These are phyloP conservation scores for Arabis hirsuta DNA, from an alignment of 345 rosid species.

Conservation along the genomic window DNA sequence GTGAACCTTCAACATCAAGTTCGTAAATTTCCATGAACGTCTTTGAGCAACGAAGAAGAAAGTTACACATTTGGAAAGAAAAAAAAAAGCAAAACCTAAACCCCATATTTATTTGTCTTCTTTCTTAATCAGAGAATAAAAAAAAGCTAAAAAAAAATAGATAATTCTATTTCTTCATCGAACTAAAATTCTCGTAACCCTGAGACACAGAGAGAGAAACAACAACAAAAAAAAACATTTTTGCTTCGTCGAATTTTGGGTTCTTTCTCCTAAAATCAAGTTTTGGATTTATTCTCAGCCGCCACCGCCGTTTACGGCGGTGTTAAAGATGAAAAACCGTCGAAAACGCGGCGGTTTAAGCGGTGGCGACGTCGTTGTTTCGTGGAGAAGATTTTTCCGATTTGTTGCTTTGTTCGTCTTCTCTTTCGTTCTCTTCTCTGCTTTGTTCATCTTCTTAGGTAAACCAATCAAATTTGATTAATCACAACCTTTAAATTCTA, in stretches of 20 bases:
- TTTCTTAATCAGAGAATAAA: conserved; percentile 9
- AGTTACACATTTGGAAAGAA: neutral
- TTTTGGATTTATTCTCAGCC: neutral
- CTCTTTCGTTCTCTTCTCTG: conserved; percentile 57
- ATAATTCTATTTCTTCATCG: conserved; percentile 12
- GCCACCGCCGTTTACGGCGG: conserved; percentile 14
- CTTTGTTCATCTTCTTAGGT: conserved; percentile 62
- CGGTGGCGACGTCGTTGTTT: conserved; percentile 42
- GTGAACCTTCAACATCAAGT: conserved; percentile 24
- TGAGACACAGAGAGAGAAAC: conserved; percentile 8
- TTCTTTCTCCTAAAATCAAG: neutral
- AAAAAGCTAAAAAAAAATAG: conserved; percentile 16
- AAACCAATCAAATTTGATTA: neutral
- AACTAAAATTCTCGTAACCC: conserved; percentile 18
- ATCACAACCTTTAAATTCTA: neutral
- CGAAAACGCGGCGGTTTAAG: conserved; percentile 44
- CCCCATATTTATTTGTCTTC: conserved; percentile 6
- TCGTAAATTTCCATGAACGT: conserved; percentile 18
- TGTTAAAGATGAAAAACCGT: conserved; percentile 52
- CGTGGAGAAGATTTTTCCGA: conserved; percentile 66
- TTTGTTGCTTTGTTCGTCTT: conserved; percentile 55
- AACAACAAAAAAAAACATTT: neutral
- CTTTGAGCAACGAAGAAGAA: conserved; percentile 27
- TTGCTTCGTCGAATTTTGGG: neutral
- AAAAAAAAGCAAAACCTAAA: conserved; percentile 6